Evolutionary conservation across 441 rosid species (phyloP), one percentile per base, ranked within the genome.

Genomic region (California macrophylla): DNA sequence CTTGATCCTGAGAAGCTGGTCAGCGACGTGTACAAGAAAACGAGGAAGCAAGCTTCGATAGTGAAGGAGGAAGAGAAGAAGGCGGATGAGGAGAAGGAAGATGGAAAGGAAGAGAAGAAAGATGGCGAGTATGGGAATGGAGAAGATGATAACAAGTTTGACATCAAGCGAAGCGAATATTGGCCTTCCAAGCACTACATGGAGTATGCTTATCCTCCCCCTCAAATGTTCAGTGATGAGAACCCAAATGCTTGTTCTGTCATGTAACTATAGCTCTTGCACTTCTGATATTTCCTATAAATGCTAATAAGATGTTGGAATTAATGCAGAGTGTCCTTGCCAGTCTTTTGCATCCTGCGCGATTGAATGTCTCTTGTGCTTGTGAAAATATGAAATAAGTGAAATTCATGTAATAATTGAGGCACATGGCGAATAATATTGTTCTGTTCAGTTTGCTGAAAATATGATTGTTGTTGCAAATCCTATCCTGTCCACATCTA

Each of bases 221-320:
- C 79, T 63, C 78, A 81, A 71, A 74, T 83, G 42, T 82, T 83
- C 75, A 83, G 87, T 40, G 87, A 83, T 3, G 85, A 83, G 64
- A 83, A 83, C 47, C 87, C 87, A 1, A 74, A 81, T 67, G 87
- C 85, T 21, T 84, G 87, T 70, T 66, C 74, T 45, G 60, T 84
- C 9, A 80, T 83, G 86, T 80, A 73, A 80, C 6, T 54, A 12
- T 23, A 47, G 52, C 16, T 42, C 21, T 16, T 16, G n/a, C 21
- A 16, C 56, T 50, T 50, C 6, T 50, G 56, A 50, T 50, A 15
- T 50, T 3, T 50, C 56, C 21, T 5, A 50, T 16, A 26, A 60
- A 56, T n/a, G 67, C n/a, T 60, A 66, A 72, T 72, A 72, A 72
- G 24, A 66, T 21, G 38, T 24, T 56, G 28, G 54, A 6, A 45